Evolutionary conservation across 345 rosid species (phyloP), one percentile per base, ranked within the genome.

Genomic region (Hypericum androsaemum): DNA sequence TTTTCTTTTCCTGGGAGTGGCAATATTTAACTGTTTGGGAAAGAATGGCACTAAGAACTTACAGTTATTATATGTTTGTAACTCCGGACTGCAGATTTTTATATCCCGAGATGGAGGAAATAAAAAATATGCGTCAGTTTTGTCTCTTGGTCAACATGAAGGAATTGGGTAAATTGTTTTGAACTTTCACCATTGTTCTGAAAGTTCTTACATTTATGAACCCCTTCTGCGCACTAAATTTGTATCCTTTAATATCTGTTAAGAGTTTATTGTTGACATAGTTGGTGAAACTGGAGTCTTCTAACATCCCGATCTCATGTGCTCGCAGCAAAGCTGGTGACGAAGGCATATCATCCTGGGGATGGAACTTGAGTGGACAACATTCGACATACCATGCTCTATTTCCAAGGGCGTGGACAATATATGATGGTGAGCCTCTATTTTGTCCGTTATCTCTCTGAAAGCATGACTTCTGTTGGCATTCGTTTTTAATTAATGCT

Each of bases 331-430:
- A 83, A 68, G 61, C 74, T 41, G 77, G 63, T 47, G 95, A 83
- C 75, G 73, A 78, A 35, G 98, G 96, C 56, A 68, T 83, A 62
- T 83, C 96, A 39, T 92, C 98, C 10, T 92, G 98, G 98, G 95
- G 84, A 44, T 92, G 98, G 98, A 92, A 87, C 74, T 72, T 92
- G 46, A 81, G 64, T 75, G 98, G 98, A 37, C 96, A 92, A 69
- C 87, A 88, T 70, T 84, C 98, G 13, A 92, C 98, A 36, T 92
- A 92, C 65, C 98, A 92, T 74, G 98, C 96, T 53, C 66, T 92
- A 36, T 92, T 92, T 73, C 98, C 98, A 54, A 80, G 98, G 77
- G 95, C 98, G 7, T 92, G 98, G 96, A 87, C 98, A 39, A 39
- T 92, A 71, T 92, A 92, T 80, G 96, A 92, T 74, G 98, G 98